Conservation (phyloP, 2,329 filamentous ascomycete species). For the Alternaria burnsii region DNA sequence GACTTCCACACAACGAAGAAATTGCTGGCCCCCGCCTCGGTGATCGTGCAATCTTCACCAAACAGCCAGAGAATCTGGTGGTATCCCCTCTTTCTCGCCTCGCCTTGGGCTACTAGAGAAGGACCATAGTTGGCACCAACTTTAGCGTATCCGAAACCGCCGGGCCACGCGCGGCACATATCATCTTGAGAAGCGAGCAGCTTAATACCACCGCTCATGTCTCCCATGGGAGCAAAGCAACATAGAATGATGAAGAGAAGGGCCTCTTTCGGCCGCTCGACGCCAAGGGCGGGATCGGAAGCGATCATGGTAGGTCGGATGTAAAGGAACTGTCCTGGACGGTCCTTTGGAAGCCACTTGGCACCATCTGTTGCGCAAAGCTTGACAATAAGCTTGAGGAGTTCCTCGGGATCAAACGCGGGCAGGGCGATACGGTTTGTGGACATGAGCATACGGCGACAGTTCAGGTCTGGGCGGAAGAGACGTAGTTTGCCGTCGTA, state of each 20-base stretch:
- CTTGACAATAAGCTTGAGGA: slow-evolving; percentile 76
- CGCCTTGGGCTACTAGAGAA: slow-evolving; percentile 76
- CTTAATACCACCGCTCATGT: slow-evolving; percentile 60
- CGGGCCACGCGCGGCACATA: slow-evolving; percentile 89
- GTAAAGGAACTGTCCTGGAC: slow-evolving; percentile 78
- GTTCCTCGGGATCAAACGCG: slow-evolving; percentile 72
- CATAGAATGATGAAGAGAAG: slow-evolving; percentile 81
- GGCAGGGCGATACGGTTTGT: slow-evolving; percentile 75
- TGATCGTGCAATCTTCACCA: slow-evolving; percentile 77
- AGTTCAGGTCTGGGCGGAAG: slow-evolving; percentile 80
- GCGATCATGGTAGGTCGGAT: slow-evolving; percentile 88
- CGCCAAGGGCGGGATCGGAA: slow-evolving; percentile 80
- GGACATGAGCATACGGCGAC: slow-evolving; percentile 66
- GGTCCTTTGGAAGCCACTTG: slow-evolving; percentile 79
- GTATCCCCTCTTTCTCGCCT: slow-evolving; percentile 77
- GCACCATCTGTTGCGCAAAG: slow-evolving; percentile 76
- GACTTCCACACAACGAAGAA: slow-evolving; percentile 86
- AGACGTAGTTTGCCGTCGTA: slow-evolving; percentile 76
- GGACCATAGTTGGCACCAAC: slow-evolving; percentile 95
- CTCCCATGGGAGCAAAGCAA: slow-evolving; percentile 57
- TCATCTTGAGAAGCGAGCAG: slow-evolving; percentile 82
- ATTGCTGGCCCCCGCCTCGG: slow-evolving; percentile 90
- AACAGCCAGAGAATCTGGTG: slow-evolving; percentile 96
- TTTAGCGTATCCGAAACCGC: slow-evolving; percentile 91
- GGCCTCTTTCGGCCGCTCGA: slow-evolving; percentile 81